Evolutionary conservation across 495 filamentous ascomycete species (phyloP).

Genomic region (Xylaria cubensis): DNA sequence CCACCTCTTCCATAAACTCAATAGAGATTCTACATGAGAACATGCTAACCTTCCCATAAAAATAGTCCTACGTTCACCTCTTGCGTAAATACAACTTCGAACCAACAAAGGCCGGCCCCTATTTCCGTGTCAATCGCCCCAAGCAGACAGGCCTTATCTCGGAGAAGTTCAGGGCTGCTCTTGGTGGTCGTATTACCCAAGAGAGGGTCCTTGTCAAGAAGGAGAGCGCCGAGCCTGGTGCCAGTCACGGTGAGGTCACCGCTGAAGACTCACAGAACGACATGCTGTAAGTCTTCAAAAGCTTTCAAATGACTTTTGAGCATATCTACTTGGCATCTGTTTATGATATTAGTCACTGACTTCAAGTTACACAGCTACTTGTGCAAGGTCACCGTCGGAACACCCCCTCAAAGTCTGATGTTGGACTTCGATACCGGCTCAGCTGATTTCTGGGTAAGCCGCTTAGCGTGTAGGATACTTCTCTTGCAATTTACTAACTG

Average conservation of each 20-base stretch:
- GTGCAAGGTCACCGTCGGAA: conserved; percentile 70
- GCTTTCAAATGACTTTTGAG: neutral
- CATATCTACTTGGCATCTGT: neutral
- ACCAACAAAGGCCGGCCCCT: conserved; percentile 74
- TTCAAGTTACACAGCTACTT: conserved; percentile 49
- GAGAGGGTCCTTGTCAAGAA: conserved; percentile 61
- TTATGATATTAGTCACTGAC: neutral
- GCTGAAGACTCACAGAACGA: conserved; percentile 82
- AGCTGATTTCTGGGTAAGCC: conserved; percentile 76
- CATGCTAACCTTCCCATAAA: neutral
- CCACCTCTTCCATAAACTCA: neutral
- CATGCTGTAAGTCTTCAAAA: conserved; percentile 49
- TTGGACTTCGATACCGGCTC: conserved; percentile 83
- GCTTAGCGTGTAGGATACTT: neutral
- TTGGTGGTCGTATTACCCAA: conserved; percentile 55
- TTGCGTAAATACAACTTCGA: conserved; percentile 74
- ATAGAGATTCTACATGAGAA: neutral
- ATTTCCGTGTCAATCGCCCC: conserved; percentile 55
- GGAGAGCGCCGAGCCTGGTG: conserved; percentile 32
- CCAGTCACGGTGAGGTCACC: conserved; percentile 59
- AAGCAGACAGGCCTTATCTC: conserved; percentile 44
- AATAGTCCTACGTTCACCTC: conserved; percentile 67
- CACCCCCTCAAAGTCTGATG: conserved; percentile 67
- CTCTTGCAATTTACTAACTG: conserved; percentile 29
- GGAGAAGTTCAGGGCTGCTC: conserved; percentile 37